Base-by-base conservation (phyloP, 148 eudicot genomes). In the Pouteria glomerata region DNA sequence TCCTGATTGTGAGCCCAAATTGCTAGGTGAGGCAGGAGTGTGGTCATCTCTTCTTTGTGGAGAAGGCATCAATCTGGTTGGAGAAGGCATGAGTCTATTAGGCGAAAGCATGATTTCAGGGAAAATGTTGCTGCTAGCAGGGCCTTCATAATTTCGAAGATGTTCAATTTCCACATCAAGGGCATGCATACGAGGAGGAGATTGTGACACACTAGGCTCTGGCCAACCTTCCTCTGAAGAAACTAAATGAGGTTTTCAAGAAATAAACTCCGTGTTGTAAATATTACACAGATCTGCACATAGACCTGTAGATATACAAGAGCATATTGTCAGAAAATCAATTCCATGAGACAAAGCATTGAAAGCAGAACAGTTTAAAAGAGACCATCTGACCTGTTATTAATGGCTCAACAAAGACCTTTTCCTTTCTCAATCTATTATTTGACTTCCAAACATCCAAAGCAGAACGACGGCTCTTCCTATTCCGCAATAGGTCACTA, bases 361-460 rank as follows among this genome's bases (percentile, higher is more conserved):
- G 31, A 63, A 24, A 39, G 45, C 14, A 56, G 10, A 29, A 8
- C 11, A 44, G n/a, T 15, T 55, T 8, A 64, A 69, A 3, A 42
- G 16, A 33, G 21, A 69, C 45, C 51, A 10, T 21, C 42, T 73
- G 14, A 96, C 99, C 99, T 72, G 87, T 80, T 56, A 85, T 73
- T 52, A 87, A 60, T 44, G 92, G 92, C 74, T 82, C 88, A 0
- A 53, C 47, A 71, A 92, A 87, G 41, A 84, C 37, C 2, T 72
- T 70, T 73, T 87, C 88, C 68, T 79, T 87, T 75, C 74, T 86
- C 30, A 68, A 69, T 47, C 66, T 85, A 35, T 74, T 85, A 45
- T 57, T 88, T 48, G 69, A 74, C 75, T 79, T 95, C 91, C 90
- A 85, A 37, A 82, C 42, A 33, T 85, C 93, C 77, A 89, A 78